Conservation (phyloP, 2,329 filamentous ascomycete genomes). For the Colletotrichum tabaci region DNA sequence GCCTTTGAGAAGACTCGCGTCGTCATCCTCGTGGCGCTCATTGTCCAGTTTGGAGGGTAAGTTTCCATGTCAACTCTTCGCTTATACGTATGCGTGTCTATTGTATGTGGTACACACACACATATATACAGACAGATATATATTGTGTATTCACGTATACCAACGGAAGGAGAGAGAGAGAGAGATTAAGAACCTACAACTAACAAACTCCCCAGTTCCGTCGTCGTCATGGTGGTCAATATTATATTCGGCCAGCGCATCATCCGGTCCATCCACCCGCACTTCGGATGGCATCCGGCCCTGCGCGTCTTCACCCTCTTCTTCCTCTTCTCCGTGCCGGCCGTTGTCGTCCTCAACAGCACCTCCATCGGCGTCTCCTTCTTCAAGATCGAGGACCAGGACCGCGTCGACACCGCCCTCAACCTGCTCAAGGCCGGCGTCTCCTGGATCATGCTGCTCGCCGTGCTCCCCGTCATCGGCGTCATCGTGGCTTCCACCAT, state of each 20-base stretch:
- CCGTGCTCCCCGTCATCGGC: constrained; percentile 43
- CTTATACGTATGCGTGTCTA: too few relatives aligned
- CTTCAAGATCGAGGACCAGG: constrained; percentile 42
- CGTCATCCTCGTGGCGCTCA: constrained; percentile 52
- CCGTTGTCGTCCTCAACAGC: constrained; percentile 52
- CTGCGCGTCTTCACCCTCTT: constrained; percentile 46
- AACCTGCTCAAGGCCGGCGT: constrained; percentile 44
- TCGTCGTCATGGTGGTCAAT: constrained; percentile 55
- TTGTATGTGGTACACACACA: too few relatives aligned
- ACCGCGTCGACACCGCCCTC: constrained; percentile 39
- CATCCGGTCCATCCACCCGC: constrained; percentile 55
- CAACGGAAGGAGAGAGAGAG: background rate
- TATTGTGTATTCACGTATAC: too few relatives aligned
- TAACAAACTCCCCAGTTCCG: constrained; percentile 53
- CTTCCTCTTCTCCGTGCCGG: constrained; percentile 48
- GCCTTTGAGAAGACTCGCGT: constrained; percentile 46
- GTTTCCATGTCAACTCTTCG: background rate
- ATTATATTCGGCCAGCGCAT: constrained; percentile 57
- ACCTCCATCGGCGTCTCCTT: constrained; percentile 49
- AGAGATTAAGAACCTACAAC: constrained; percentile 39
- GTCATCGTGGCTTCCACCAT: constrained; percentile 47
- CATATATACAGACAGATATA: too few relatives aligned
- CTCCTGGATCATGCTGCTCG: constrained; percentile 46
- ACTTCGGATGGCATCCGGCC: constrained; percentile 53
- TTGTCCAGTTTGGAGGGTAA: constrained; percentile 56